Evolutionary conservation across 2,329 filamentous ascomycete genomes (phyloP), one percentile per base, ranked within the genome.

Genomic region (Madurella mycetomatis): DNA sequence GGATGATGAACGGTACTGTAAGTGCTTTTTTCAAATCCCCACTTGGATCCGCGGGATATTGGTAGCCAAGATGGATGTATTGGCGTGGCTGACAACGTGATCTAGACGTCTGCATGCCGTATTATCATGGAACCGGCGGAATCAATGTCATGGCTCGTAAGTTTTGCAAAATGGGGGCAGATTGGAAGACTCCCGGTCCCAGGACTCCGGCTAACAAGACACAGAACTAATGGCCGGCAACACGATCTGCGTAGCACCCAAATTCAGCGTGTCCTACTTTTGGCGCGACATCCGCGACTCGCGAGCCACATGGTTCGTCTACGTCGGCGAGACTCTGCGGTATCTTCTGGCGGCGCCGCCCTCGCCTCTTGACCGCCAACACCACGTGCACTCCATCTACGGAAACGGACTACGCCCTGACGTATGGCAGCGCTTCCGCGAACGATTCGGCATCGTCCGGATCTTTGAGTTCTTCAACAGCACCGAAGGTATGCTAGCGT

Each of bases 401-500:
- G 85, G 85, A 54, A 88, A 88, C 64, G 85, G 85, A 1, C 74
- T 87, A 62, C 76, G 85, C 1, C 84, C 85, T 0, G 86, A 89
- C 62, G 82, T 88, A 1, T 89, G 85, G 85, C 69, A 75, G 31
- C 74, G 77, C 18, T 88, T 88, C 67, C 72, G 79, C 41, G 79
- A 85, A 46, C 77, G 84, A 12, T 87, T 87, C 65, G 79, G 78
- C 49, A 79, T 88, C 60, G 70, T 76, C 12, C 77, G 80, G 30
- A 81, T 92, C 1, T 75, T 73, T 56, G 88, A 92, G 68, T 90
- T 92, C 71, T 92, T 90, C 76, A 88, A 86, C 67, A 87, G 84
- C 54, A 88, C 85, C 1, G 88, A 92, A 69, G 86, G 87, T 31
- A 76, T 89, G 47, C 79, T 91, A 62, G 68, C 69, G 0, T 71